phyloP scores from a whole-genome alignment of 1,139 yeast genomes.

The Candida albicans region DNA sequence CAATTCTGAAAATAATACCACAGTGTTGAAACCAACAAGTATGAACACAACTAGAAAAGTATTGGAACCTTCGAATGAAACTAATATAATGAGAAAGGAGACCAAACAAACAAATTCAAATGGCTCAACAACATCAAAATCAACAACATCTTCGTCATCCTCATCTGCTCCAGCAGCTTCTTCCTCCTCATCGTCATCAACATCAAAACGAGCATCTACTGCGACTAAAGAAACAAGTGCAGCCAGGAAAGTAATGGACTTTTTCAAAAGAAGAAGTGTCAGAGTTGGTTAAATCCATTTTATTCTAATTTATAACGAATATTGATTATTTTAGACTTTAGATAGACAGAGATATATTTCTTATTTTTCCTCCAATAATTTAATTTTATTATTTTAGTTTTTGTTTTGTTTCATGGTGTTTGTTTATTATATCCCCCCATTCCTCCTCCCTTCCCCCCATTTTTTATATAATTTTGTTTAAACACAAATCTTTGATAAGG shows the following conservation, averaged over 20 bases:
- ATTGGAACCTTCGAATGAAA: conserved; percentile 43
- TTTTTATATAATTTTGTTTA: too few species aligned
- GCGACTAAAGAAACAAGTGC: conserved; percentile 60
- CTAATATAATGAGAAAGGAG: conserved; percentile 22
- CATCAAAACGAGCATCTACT: conserved; percentile 15
- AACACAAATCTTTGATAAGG: too few species aligned
- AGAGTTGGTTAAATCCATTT: conserved; percentile 24
- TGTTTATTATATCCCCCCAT: too few species aligned
- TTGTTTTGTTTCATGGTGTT: too few species aligned
- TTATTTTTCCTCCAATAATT: too few species aligned
- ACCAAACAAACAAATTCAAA: conserved; percentile 20
- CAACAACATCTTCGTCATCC: background rate
- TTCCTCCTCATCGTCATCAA: background rate
- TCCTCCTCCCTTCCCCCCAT: too few species aligned
- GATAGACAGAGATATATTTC: too few species aligned
- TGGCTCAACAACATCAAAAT: conserved; percentile 14
- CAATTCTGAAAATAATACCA: conserved; percentile 12
- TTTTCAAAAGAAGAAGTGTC: conserved; percentile 75
- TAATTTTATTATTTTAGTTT: too few species aligned
- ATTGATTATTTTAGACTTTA: too few species aligned
- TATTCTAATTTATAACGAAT: too few species aligned
- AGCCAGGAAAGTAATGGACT: conserved; percentile 77
- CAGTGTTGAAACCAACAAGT: conserved; percentile 5
- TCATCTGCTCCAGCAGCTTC: conserved; percentile 15
- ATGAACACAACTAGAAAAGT: conserved; percentile 25